Evolutionary conservation across 352 stramenopile genomes (phyloP), one percentile per base, ranked within the genome.

Genomic region (Phytophthora sojae): DNA sequence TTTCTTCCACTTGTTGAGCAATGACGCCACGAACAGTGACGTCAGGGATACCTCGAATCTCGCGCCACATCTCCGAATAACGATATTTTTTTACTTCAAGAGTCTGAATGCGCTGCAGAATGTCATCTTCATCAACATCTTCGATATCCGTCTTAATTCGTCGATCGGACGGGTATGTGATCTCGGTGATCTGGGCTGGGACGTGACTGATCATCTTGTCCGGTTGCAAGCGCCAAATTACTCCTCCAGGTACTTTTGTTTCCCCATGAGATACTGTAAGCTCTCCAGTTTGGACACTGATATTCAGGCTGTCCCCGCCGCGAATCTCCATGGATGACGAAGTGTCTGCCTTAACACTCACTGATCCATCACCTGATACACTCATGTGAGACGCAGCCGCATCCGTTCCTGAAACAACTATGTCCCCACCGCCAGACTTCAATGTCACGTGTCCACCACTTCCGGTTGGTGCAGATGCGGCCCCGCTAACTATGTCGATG

Each of bases 71-170:
- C 17, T 97, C 78, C 3, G 89, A 97, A 67, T 98, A 99, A 15
- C 83, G 77, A 67, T 98, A 99, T 47, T 94, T 82, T 61, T 94
- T 91, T 52, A 99, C 81, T 67, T 96, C 82, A 4, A 99, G 79
- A 32, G 80, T 77, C 61, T 95, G 88, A 37, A 99, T 76, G 50
- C 94, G 75, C 49, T 98, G 90, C 11, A 98, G 77, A 49, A 98
- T 83, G 25, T 94, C 86, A 60, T 97, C 87, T 60, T 93, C 86
- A 64, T 98, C 92, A 58, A 97, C 81, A 65, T 92, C 80, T 64
- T 86, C 61, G 44, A 99, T 97, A 67, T 98, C 80, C 17, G 93
- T 92, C 75, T 98, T 98, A 67, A 99, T 98, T 59, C 96, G 77
- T 6, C 76, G 70, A 80, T 99, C 96, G 3, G 95, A 98, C 25